A percentile compares a stretch with the other conserved stretches of the same genome.
phyloP scores from a whole-genome alignment of 1,139 yeast genomes.

The Pichia sp. region DNA sequence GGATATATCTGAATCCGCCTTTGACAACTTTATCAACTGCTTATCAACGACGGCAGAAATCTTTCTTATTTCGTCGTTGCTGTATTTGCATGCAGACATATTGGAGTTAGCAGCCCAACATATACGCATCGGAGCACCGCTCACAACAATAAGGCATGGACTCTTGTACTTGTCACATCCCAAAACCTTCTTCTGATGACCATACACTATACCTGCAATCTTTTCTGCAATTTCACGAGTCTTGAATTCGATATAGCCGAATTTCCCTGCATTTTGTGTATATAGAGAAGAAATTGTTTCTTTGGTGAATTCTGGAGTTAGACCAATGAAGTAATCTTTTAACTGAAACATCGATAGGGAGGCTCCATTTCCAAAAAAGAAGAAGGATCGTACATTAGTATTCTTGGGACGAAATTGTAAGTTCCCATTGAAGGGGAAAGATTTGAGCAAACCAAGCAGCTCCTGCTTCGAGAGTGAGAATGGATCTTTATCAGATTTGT shows the following conservation, averaged over 20 bases:
- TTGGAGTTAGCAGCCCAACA: constrained; percentile 65
- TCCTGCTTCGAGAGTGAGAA: constrained; percentile 34
- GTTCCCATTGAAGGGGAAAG: constrained; percentile 59
- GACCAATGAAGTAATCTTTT: constrained; percentile 42
- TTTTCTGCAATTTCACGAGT: constrained; percentile 50
- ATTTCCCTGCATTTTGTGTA: constrained; percentile 57
- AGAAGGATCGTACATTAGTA: constrained; percentile 46
- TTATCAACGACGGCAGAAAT: constrained; percentile 53
- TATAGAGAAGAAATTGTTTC: constrained; percentile 37
- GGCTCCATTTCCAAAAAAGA: constrained; percentile 67
- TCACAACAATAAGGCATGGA: constrained; percentile 39
- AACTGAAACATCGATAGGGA: constrained; percentile 63
- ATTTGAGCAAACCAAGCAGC: constrained; percentile 46
- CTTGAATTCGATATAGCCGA: constrained; percentile 59
- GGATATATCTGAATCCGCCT: constrained; percentile 25
- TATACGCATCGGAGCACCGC: constrained; percentile 51
- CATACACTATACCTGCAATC: constrained; percentile 41
- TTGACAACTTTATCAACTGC: constrained; percentile 53
- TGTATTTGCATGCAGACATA: constrained; percentile 42
- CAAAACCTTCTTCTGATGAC: not conserved
- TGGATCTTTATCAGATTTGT: not conserved
- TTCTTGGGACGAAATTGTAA: constrained; percentile 42
- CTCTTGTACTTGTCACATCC: constrained; percentile 20
- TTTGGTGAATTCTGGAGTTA: constrained; percentile 34
- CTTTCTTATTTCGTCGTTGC: constrained; percentile 31